Evolutionary conservation across 495 filamentous ascomycete species (phyloP).

Genomic region (Penicillium malachiteum): DNA sequence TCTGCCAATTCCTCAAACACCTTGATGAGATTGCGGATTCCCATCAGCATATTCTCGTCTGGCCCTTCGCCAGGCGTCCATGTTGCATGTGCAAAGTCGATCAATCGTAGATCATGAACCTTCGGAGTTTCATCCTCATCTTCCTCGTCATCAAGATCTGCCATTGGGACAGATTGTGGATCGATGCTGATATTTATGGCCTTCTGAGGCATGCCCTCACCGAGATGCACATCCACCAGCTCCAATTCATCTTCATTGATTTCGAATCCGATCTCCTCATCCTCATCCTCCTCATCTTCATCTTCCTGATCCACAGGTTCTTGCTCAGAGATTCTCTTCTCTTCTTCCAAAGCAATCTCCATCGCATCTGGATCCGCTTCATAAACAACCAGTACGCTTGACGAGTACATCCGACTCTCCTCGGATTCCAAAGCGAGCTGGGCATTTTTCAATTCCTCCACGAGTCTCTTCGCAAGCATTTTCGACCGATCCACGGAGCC

Average conservation of each 20-base stretch:
- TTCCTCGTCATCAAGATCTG: conserved; percentile 58
- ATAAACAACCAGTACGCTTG: conserved; percentile 86
- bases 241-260: conserved; percentile 35
- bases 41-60: conserved; percentile 79
- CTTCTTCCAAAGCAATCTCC: conserved; percentile 62
- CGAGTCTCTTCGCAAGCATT: conserved; percentile 61
- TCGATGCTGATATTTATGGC: conserved; percentile 44
- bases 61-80: conserved; percentile 85
- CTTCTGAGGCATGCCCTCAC: conserved; percentile 27
- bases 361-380: conserved; percentile 80
- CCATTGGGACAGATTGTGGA: conserved; percentile 19
- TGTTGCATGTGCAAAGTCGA: conserved; percentile 92
- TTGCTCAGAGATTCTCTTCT: conserved; percentile 41
- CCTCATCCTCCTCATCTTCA: conserved; percentile 47
- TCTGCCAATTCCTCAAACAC: conserved; percentile 64
- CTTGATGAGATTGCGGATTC: conserved; percentile 69
- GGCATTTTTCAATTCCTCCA: conserved; percentile 63
- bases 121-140: conserved; percentile 68
- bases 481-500: conserved; percentile 51
- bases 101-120: conserved; percentile 80
- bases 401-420: conserved; percentile 92
- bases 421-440: conserved; percentile 64
- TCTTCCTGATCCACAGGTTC: conserved; percentile 26
- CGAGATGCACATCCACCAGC: conserved; percentile 32
- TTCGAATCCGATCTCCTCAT: conserved; percentile 59